phyloP scores from a whole-genome alignment of 2,329 filamentous ascomycete genomes.

The Verticillium dahliae region DNA sequence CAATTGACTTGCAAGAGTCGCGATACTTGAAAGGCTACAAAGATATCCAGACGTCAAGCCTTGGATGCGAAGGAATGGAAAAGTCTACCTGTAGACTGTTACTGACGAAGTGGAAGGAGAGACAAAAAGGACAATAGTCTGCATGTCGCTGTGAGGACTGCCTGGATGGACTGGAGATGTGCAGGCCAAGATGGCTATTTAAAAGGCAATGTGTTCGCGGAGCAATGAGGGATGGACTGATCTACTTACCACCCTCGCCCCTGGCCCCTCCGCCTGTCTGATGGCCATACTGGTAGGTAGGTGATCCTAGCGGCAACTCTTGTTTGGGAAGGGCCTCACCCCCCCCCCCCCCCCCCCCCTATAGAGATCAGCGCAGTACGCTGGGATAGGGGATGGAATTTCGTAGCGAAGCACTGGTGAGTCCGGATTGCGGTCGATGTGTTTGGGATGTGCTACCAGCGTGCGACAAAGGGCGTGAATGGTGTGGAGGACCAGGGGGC shows the following conservation, averaged over 20 bases:
- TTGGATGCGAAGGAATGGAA: neutral
- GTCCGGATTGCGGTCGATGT: neutral
- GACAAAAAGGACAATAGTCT: neutral
- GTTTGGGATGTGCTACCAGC: neutral
- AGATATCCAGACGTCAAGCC: conserved; percentile 1
- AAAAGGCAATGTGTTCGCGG: neutral
- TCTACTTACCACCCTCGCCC: neutral
- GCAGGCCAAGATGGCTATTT: neutral
- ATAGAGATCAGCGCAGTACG: neutral
- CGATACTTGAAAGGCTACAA: neutral
- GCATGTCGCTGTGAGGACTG: neutral
- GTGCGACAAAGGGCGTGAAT: neutral
- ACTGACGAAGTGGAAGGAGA: neutral
- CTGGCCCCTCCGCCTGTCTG: neutral
- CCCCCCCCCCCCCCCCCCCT: neutral
- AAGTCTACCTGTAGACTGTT: conserved; percentile 1
- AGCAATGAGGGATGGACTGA: neutral
- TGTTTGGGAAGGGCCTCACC: neutral
- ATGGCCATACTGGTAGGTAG: neutral
- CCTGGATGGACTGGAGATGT: neutral
- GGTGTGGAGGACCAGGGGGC: neutral
- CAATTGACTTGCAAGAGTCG: neutral
- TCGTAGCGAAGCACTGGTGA: neutral
- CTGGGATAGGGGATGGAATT: neutral
- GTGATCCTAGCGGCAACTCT: neutral